Evolutionary conservation across 2,329 filamentous ascomycete genomes (phyloP), one percentile per base, ranked within the genome.

Genomic region (Cercospora sp.): DNA sequence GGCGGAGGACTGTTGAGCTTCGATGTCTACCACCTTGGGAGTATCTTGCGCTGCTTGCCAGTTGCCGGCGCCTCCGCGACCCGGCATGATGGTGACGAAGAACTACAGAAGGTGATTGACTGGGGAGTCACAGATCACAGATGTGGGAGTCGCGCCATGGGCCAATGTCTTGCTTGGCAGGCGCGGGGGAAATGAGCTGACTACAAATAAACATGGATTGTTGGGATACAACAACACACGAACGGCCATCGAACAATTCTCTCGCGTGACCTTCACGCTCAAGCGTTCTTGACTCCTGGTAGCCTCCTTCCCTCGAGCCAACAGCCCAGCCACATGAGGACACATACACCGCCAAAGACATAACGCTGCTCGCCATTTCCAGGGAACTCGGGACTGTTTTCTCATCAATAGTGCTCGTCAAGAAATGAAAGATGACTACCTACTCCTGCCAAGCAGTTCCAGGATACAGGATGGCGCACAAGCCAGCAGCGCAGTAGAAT

Each of bases 401-500:
- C 16, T 13, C 6, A 36, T 65, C 30, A 67, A 60, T 48, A 51
- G 8, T 16, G 10, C 36, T 16, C 10, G 16, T 42, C 16, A 33
- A 59, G 26, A 33, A 6, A 16, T 26, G 3, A n/a, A 5, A 16
- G n/a, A 31, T 3, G 8, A n/a, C 16, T n/a, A 58, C 69, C 20
- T 45, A 71, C 69, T 85, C 83, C 18, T 78, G 74, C 65, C 78
- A 81, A 36, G 74, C 68, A 10, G 79, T 79, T 0, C 81, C 83
- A 0, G 84, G 84, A 71, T 85, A 86, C 40, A 84, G 69, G 18
- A 82, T 80, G 1, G 79, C 84, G 63, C 76, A 80, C 57, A 84
- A 28, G 8, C 78, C 80, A 2, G 83, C 80, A 3, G 80, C 59
- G 73, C 82, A 84, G 67, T 85, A 84, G 61, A 85, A 65, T 40